These are phyloP conservation scores for Aspergillus sp. DNA, from an alignment of 2,329 filamentous ascomycete genomes.

Conservation along the genomic window DNA sequence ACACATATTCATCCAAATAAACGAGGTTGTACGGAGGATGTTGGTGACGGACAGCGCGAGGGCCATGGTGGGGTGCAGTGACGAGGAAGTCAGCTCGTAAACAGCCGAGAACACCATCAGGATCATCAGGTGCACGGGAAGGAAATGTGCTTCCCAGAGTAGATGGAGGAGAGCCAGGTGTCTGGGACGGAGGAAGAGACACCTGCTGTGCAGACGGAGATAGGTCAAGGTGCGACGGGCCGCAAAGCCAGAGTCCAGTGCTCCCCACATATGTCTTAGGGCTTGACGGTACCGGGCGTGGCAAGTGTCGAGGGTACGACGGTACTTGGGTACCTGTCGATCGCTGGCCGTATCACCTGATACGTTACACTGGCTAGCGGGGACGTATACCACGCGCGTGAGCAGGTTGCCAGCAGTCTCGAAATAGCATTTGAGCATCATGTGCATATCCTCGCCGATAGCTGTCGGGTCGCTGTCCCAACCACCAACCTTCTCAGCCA, in stretches of 20 bases:
- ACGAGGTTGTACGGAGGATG: slow-evolving; percentile 53
- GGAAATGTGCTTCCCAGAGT: slow-evolving; percentile 67
- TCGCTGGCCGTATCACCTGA: slow-evolving; percentile 52
- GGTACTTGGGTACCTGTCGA: slow-evolving; percentile 21
- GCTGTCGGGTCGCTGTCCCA: slow-evolving; percentile 66
- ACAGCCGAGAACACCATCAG: slow-evolving; percentile 57
- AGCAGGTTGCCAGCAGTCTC: slow-evolving; percentile 63
- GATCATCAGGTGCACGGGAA: slow-evolving; percentile 61
- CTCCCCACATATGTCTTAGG: slow-evolving; percentile 69
- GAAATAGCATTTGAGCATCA: slow-evolving; percentile 74
- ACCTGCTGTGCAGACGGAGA: slow-evolving; percentile 12
- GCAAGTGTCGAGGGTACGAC: slow-evolving; percentile 46
- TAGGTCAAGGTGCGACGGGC: slow-evolving; percentile 46
- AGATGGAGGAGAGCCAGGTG: slow-evolving; percentile 57
- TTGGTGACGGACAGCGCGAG: slow-evolving; percentile 58
- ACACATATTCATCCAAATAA: slow-evolving; percentile 57
- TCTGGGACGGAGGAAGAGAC: slow-evolving; percentile 36
- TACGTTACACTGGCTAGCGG: slow-evolving; percentile 67
- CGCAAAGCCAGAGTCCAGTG: slow-evolving; percentile 61
- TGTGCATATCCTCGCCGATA: slow-evolving; percentile 70
- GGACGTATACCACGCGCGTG: slow-evolving; percentile 57
- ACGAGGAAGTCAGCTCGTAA: slow-evolving; percentile 49
- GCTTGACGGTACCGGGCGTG: slow-evolving; percentile 65
- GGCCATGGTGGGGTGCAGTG: slow-evolving; percentile 47
- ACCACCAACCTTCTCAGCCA: slow-evolving; percentile 62